Evolutionary conservation across 192 early-diverging fungal species (phyloP).

Genomic region (Backusella circina): DNA sequence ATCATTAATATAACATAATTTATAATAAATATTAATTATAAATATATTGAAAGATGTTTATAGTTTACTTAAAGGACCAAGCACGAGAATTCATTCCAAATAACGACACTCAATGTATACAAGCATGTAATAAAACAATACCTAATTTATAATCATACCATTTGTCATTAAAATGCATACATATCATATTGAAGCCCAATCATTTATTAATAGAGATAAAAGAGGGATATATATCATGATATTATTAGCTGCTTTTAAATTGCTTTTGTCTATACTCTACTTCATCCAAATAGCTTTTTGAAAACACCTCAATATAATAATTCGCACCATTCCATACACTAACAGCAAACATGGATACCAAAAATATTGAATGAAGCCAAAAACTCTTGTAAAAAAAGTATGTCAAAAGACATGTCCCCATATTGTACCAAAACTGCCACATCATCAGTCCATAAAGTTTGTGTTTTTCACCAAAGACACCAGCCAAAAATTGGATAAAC

Average conservation of each 20-base stretch:
- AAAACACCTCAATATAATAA: conserved; percentile 70
- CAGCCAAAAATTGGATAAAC: conserved; percentile 34
- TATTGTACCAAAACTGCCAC: conserved; percentile 51
- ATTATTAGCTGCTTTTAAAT: not conserved
- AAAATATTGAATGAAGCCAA: conserved; percentile 48
- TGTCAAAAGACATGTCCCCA: conserved; percentile 42
- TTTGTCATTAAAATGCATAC: no score
- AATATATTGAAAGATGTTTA: not conserved
- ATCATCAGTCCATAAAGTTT: conserved; percentile 57
- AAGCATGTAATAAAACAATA: not conserved
- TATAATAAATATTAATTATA: not conserved
- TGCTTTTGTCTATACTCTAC: conserved; percentile 9
- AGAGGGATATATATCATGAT: not conserved
- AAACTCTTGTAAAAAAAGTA: conserved; percentile 48
- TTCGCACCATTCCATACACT: conserved; percentile 63
- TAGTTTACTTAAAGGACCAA: not conserved
- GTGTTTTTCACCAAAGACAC: conserved; percentile 44
- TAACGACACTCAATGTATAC: not conserved
- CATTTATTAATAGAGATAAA: not conserved
- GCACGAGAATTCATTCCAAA: not conserved
- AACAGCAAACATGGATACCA: conserved; percentile 45
- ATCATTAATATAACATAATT: not conserved
- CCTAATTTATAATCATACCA: no score
- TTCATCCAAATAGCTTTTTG: conserved; percentile 43
- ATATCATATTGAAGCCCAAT: not conserved